A percentile compares a stretch with the other conserved stretches of the same genome.
Conservation (phyloP, 805 yeast genomes). For the Saturnispora saitoi region DNA sequence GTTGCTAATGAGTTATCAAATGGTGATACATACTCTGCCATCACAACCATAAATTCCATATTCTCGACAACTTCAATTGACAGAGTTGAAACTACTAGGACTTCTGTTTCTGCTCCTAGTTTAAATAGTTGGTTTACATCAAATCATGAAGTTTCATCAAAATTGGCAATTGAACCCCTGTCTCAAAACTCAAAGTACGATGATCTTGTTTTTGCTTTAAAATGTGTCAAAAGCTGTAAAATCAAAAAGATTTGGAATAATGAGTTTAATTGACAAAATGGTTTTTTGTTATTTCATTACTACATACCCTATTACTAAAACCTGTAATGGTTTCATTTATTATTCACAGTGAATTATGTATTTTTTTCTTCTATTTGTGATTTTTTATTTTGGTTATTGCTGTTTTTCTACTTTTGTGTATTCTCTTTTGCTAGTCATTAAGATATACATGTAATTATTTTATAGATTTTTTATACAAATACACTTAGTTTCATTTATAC, state of each 20-base stretch:
- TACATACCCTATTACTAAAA: too few relatives aligned
- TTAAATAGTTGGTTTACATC: not conserved
- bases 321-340: too few relatives aligned
- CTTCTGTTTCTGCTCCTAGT: not conserved
- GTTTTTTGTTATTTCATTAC: not conserved
- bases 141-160: not conserved
- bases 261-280: too few relatives aligned
- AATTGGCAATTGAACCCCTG: not conserved
- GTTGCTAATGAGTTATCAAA: slow-evolving; percentile 1
- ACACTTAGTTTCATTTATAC: not conserved
- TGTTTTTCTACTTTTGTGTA: not conserved
- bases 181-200: slow-evolving; percentile 13
- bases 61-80: not conserved
- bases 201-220: slow-evolving; percentile 23
- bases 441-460: too few relatives aligned
- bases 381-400: not conserved
- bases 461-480: not conserved
- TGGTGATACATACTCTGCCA: not conserved
- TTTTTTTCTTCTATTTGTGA: not conserved
- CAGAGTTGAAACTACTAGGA: not conserved
- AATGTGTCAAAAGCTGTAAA: slow-evolving; percentile 23
- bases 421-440: not conserved
- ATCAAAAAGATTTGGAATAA: slow-evolving; percentile 6
- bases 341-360: not conserved
- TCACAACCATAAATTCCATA: not conserved